phyloP scores from a whole-genome alignment of 139 green algal species.

The Closterium sp. region DNA sequence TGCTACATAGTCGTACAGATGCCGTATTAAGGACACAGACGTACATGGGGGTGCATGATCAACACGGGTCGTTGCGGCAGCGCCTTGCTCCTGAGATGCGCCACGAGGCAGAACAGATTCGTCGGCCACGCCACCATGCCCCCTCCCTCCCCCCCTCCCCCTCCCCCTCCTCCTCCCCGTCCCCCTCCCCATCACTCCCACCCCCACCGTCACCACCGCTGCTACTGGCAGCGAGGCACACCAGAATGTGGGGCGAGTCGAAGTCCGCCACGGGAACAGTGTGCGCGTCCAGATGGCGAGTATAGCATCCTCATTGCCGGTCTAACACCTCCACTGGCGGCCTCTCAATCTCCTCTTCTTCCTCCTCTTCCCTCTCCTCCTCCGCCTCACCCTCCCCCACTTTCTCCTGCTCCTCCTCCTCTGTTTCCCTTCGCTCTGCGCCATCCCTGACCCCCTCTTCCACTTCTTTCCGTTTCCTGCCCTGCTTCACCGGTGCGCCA shows the following conservation, averaged over 20 bases:
- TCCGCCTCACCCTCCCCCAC: not conserved
- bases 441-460: not conserved
- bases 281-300: not conserved
- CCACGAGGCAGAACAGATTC: not conserved
- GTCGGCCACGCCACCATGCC: not conserved
- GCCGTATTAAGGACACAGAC: too few relatives aligned
- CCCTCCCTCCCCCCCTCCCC: not conserved
- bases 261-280: not conserved
- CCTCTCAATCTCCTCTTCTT: not conserved
- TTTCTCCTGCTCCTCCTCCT: not conserved
- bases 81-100: not conserved
- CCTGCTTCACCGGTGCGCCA: not conserved
- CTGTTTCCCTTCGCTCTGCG: not conserved
- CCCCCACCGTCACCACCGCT: not conserved
- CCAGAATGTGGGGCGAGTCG: not conserved
- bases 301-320: not conserved
- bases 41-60: slow-evolving; percentile 1
- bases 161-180: not conserved
- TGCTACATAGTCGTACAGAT: too few relatives aligned
- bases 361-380: not conserved
- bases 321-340: not conserved
- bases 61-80: slow-evolving; percentile 3
- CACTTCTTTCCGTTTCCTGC: not conserved
- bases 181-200: not conserved
- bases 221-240: not conserved